Evolutionary conservation across 345 rosid genomes (phyloP).

Genomic region (Clarkia xantiana): DNA sequence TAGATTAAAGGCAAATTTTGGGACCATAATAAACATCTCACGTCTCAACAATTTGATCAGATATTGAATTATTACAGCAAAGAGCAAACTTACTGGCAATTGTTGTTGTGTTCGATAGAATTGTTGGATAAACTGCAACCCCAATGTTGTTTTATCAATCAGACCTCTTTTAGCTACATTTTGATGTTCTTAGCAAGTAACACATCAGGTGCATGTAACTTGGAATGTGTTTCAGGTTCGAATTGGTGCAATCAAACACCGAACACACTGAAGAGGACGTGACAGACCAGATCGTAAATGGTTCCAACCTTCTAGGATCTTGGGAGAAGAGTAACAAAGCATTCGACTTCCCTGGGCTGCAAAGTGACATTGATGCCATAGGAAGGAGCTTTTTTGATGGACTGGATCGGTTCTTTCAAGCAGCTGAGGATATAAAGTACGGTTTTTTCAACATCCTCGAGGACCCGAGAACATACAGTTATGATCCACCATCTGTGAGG

Average conservation of each 20-base stretch:
- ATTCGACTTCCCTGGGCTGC: conserved; percentile 62
- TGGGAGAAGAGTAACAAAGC: conserved; percentile 18
- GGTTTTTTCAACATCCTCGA: conserved; percentile 43
- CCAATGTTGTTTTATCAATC: too few species aligned
- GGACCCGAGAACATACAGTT: conserved; percentile 11
- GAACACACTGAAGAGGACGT: conserved; percentile 91
- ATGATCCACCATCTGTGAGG: conserved; percentile 21
- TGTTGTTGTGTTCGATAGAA: too few species aligned
- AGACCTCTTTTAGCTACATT: too few species aligned
- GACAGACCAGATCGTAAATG: conserved; percentile 38
- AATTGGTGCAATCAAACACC: conserved; percentile 55
- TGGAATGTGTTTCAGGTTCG: conserved; percentile 1
- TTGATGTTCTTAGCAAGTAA: too few species aligned
- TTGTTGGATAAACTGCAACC: too few species aligned
- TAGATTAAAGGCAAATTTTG: too few species aligned
- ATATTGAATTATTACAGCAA: too few species aligned
- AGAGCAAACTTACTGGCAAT: too few species aligned
- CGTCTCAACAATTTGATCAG: too few species aligned
- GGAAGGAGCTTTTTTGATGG: conserved; percentile 48
- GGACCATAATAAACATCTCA: too few species aligned
- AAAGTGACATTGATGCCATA: conserved; percentile 44
- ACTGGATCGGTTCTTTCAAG: conserved; percentile 43
- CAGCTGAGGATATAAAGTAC: conserved; percentile 60
- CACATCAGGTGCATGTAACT: too few species aligned
- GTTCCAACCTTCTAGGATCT: conserved; percentile 13